Conservation (phyloP, 2,329 filamentous ascomycete genomes). For the Macrophomina pseudophaseolina region DNA sequence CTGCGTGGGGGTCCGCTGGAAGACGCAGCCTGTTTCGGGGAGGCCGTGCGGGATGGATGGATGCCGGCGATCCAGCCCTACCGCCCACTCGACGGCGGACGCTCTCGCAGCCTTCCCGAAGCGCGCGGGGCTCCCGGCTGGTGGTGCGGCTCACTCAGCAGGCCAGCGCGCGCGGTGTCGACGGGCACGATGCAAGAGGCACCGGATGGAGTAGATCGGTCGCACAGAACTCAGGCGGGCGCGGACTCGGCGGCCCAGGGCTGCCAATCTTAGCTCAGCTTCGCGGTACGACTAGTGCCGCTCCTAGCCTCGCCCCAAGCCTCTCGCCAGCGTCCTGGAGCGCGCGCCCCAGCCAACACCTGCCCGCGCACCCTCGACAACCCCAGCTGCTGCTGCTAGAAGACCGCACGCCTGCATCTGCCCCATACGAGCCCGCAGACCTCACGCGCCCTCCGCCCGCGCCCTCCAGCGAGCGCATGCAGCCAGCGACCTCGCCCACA, state of each 20-base stretch:
- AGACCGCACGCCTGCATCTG: background rate
- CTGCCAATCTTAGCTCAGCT: constrained; percentile 18
- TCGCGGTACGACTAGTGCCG: constrained; percentile 8
- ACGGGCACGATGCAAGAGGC: constrained; percentile 15
- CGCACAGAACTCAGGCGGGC: constrained; percentile 7
- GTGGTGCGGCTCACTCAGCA: background rate
- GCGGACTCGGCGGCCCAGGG: background rate
- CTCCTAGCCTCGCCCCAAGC: constrained; percentile 2
- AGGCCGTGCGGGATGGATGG: constrained; percentile 14
- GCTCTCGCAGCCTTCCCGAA: constrained; percentile 24
- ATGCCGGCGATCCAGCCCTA: background rate
- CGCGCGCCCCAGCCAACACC: constrained; percentile 18
- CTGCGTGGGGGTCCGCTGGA: background rate
- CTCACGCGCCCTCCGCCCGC: constrained; percentile 26
- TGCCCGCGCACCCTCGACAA: constrained; percentile 16
- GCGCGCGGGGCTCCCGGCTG: too few species aligned
- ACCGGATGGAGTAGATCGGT: constrained; percentile 5
- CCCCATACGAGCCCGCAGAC: constrained; percentile 26
- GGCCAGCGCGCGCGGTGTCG: background rate
- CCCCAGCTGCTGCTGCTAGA: constrained; percentile 11
- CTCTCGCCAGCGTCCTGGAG: background rate
- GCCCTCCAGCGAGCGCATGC: constrained; percentile 31
- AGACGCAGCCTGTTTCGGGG: background rate
- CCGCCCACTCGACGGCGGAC: background rate
- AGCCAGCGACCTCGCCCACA: constrained; percentile 26